Evolutionary conservation across 345 rosid species (phyloP).

Genomic region (Citrus inodora): DNA sequence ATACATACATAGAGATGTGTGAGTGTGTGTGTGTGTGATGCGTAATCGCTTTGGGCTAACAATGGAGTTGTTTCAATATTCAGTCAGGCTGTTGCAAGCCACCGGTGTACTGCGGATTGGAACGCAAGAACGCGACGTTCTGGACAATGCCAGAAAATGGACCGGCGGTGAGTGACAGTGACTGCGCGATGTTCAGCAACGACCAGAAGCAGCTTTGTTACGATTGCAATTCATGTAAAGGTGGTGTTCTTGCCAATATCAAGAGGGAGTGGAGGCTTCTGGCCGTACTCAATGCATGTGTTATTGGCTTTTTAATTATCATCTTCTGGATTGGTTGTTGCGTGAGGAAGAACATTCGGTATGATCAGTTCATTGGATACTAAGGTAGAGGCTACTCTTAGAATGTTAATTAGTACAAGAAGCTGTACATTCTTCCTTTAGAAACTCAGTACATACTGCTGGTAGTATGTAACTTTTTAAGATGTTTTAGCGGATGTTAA

Average conservation of each 20-base stretch:
- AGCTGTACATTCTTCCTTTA: too few species aligned
- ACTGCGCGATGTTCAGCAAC: slow-evolving; percentile 26
- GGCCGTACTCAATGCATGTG: not conserved
- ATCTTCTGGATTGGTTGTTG: slow-evolving; percentile 14
- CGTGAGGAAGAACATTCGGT: slow-evolving; percentile 8
- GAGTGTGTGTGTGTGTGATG: too few species aligned
- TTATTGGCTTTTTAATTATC: not conserved
- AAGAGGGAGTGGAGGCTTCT: slow-evolving; percentile 6
- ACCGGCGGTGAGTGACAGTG: not conserved
- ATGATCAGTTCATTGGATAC: not conserved
- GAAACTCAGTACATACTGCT: too few species aligned
- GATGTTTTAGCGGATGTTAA: too few species aligned
- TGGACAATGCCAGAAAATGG: not conserved
- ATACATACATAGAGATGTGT: too few species aligned
- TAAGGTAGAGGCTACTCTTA: not conserved
- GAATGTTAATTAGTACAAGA: too few species aligned
- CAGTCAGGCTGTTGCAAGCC: slow-evolving; percentile 39
- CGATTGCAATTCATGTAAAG: slow-evolving; percentile 31
- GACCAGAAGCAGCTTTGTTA: slow-evolving; percentile 19
- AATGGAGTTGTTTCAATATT: not conserved
- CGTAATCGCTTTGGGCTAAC: not conserved
- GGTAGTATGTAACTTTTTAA: too few species aligned
- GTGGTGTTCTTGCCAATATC: slow-evolving; percentile 10
- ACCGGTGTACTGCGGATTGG: slow-evolving; percentile 17
- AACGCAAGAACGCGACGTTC: slow-evolving; percentile 15